Percentiles rank a stretch among this genome's conserved stretches.
phyloP scores from a whole-genome alignment of 495 filamentous ascomycete genomes.

The Penicillium manginii region DNA sequence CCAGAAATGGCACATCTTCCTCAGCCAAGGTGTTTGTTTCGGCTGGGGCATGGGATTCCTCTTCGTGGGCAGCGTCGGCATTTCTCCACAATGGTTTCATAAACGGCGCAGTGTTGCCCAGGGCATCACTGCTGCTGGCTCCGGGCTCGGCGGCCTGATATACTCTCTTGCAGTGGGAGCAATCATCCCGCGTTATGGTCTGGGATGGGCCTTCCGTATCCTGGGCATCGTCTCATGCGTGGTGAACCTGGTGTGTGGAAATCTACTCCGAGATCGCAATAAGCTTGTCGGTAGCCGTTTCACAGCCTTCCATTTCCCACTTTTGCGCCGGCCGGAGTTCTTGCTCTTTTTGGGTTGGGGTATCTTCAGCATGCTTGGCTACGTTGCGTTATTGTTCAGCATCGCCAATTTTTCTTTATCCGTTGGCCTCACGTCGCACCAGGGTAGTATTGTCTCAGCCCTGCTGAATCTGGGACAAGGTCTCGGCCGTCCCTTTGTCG shows the following conservation, averaged over 20 bases:
- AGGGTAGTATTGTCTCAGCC: conserved; percentile 72
- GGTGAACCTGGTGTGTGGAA: conserved; percentile 62
- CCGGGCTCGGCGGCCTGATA: conserved; percentile 74
- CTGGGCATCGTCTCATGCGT: conserved; percentile 68
- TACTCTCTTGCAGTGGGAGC: conserved; percentile 54
- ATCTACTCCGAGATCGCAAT: conserved; percentile 72
- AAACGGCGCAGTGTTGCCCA: conserved; percentile 71
- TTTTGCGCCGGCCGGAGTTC: conserved; percentile 65
- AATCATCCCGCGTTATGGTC: conserved; percentile 62
- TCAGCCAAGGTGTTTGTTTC: conserved; percentile 77
- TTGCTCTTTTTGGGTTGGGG: conserved; percentile 69
- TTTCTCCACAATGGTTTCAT: conserved; percentile 81
- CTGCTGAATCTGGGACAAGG: conserved; percentile 73
- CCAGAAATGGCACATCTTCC: conserved; percentile 72
- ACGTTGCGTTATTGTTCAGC: conserved; percentile 76
- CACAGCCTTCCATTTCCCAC: conserved; percentile 62
- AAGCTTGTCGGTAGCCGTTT: conserved; percentile 65
- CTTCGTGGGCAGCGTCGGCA: conserved; percentile 71
- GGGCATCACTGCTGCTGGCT: conserved; percentile 71
- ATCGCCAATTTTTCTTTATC: conserved; percentile 71
- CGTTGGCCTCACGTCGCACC: conserved; percentile 66
- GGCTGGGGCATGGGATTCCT: conserved; percentile 77
- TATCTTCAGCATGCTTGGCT: conserved; percentile 72
- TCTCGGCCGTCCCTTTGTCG: conserved; percentile 71
- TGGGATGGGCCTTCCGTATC: conserved; percentile 76